These are phyloP conservation scores for Alternaria ventricosa DNA, from an alignment of 2,329 filamentous ascomycete genomes.

Conservation along the genomic window DNA sequence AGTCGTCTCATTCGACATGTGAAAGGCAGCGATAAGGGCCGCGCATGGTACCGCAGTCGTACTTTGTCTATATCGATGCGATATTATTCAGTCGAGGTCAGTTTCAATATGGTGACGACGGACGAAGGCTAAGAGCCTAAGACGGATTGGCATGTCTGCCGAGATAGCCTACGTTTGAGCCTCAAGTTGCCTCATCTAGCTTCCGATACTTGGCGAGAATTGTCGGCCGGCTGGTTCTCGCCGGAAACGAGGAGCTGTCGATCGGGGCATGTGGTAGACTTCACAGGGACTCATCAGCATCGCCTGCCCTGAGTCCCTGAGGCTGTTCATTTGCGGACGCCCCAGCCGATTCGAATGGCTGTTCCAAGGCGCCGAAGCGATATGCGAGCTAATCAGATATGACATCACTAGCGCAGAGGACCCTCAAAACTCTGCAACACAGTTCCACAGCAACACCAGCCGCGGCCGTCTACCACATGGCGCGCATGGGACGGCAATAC, in stretches of 20 bases:
- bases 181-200: conserved; percentile 18
- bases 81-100: not conserved
- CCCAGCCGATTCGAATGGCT: conserved; percentile 1
- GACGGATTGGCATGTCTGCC: conserved; percentile 11
- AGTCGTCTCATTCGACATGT: not conserved
- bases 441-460: conserved; percentile 32
- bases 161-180: conserved; percentile 20
- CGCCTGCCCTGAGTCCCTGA: conserved; percentile 4
- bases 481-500: conserved; percentile 23
- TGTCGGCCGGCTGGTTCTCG: conserved; percentile 27
- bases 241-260: conserved; percentile 12
- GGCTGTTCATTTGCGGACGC: conserved; percentile 18
- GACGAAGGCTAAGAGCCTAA: not conserved
- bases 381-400: conserved; percentile 24
- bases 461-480: conserved; percentile 38
- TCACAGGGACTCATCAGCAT: not conserved
- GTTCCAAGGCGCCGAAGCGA: conserved; percentile 19
- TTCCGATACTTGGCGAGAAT: conserved; percentile 25
- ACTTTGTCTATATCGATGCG: not conserved
- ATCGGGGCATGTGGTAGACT: conserved; percentile 10
- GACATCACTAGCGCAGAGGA: conserved; percentile 34
- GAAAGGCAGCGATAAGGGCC: not conserved
- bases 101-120: not conserved
- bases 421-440: conserved; percentile 26
- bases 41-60: not conserved